These are phyloP conservation scores for Colletotrichum sp. DNA, from an alignment of 2,329 filamentous ascomycete species.

Conservation along the genomic window DNA sequence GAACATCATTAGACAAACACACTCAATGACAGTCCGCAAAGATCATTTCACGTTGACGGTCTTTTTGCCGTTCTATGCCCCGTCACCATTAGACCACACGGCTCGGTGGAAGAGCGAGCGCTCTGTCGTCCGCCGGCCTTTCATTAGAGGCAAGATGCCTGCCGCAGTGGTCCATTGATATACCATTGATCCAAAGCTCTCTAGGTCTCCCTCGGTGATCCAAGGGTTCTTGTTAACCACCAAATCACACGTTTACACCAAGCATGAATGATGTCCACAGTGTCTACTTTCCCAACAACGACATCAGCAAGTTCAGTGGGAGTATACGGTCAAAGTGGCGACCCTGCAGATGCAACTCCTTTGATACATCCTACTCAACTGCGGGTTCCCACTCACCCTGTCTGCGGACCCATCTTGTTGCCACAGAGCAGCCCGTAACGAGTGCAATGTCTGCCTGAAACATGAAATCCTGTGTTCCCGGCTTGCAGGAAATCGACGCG, in stretches of 20 bases:
- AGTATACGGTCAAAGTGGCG: background rate
- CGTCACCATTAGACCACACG: background rate
- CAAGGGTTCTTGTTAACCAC: too few species aligned
- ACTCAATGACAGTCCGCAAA: background rate
- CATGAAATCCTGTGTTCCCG: background rate
- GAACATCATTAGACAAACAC: background rate
- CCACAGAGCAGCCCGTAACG: too few species aligned
- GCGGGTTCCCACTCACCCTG: too few species aligned
- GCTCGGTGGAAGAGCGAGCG: too few species aligned
- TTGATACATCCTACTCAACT: too few species aligned
- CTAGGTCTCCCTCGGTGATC: fast-evolving
- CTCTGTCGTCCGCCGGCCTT: background rate
- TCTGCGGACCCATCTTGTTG: too few species aligned
- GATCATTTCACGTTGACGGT: background rate
- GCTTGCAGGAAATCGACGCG: too few species aligned
- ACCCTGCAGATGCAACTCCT: too few species aligned
- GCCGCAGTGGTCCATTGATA: background rate
- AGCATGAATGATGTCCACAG: background rate
- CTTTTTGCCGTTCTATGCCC: background rate
- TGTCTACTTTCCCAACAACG: fast-evolving
- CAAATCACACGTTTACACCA: background rate
- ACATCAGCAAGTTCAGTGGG: background rate
- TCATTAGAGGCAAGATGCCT: background rate
- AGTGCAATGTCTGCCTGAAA: too few species aligned
- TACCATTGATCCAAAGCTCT: fast-evolving